Evolutionary conservation across 2,329 filamentous ascomycete species (phyloP).

Genomic region (Nemania abortiva): DNA sequence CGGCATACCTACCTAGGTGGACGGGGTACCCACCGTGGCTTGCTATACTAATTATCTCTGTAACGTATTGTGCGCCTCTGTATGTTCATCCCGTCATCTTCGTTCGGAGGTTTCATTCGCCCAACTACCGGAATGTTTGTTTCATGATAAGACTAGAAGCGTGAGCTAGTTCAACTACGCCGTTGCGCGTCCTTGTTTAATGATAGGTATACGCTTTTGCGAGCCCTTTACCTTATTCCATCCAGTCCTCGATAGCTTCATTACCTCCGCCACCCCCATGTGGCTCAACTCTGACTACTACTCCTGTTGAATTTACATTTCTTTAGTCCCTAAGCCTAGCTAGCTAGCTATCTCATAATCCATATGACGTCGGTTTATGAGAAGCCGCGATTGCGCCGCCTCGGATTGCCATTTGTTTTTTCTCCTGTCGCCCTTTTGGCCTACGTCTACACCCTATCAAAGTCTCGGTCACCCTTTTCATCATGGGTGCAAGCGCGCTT

Average conservation of each 20-base stretch:
- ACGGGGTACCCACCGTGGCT: neutral
- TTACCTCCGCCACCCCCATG: constrained; percentile 26
- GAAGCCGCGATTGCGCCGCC: constrained; percentile 9
- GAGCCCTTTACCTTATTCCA: neutral
- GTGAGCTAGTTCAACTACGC: neutral
- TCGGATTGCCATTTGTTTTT: neutral
- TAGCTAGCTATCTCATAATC: constrained; percentile 9
- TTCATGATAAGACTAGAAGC: neutral
- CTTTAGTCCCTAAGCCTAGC: neutral
- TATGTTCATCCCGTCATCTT: neutral
- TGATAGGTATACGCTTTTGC: neutral
- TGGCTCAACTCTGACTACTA: constrained; percentile 16
- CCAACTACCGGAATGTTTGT: neutral
- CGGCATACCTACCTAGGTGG: neutral
- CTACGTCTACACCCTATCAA: constrained; percentile 25
- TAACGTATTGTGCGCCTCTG: neutral
- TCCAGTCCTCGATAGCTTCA: neutral
- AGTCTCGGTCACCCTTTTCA: constrained; percentile 2
- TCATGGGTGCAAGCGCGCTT: constrained; percentile 11
- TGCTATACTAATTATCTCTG: neutral
- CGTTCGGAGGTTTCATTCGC: neutral
- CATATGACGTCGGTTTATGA: constrained; percentile 9
- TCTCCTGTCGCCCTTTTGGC: neutral
- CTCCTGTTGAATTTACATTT: constrained; percentile 31
- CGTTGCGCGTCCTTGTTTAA: neutral